These are phyloP conservation scores for Croton setiger DNA, from an alignment of 441 rosid genomes.

Conservation along the genomic window DNA sequence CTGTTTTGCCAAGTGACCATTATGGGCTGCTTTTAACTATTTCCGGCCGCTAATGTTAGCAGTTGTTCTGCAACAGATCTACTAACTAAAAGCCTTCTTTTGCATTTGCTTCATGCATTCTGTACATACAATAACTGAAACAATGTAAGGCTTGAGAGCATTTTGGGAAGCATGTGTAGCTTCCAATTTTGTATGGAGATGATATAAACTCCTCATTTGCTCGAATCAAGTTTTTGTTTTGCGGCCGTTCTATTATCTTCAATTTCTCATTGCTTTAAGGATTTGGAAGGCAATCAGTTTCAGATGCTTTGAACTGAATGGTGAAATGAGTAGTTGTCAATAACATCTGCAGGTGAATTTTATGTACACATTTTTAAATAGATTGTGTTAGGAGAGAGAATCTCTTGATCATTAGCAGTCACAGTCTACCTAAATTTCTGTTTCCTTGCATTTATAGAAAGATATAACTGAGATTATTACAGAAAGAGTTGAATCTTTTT, in stretches of 20 bases:
- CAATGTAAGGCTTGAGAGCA: slow-evolving; percentile 3
- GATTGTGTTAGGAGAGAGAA: no score
- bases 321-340: no score
- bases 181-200: slow-evolving; percentile 15
- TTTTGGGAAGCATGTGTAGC: slow-evolving; percentile 4
- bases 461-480: no score
- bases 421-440: no score
- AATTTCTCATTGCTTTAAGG: not conserved
- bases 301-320: no score
- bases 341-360: no score
- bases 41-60: slow-evolving; percentile 24
- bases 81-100: not conserved
- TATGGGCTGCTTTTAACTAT: slow-evolving; percentile 83
- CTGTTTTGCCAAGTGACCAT: slow-evolving; percentile 95
- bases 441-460: no score
- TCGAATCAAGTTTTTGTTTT: not conserved
- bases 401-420: no score
- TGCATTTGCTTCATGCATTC: slow-evolving; percentile 19
- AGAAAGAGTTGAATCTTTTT: not conserved
- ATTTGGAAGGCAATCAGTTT: no score
- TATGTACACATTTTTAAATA: no score
- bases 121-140: slow-evolving; percentile 13
- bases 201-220: not conserved
- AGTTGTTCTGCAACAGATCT: slow-evolving; percentile 2
- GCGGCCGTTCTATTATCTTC: not conserved